phyloP scores from a whole-genome alignment of 2,329 filamentous ascomycete species.

The Aspergillus sp. region DNA sequence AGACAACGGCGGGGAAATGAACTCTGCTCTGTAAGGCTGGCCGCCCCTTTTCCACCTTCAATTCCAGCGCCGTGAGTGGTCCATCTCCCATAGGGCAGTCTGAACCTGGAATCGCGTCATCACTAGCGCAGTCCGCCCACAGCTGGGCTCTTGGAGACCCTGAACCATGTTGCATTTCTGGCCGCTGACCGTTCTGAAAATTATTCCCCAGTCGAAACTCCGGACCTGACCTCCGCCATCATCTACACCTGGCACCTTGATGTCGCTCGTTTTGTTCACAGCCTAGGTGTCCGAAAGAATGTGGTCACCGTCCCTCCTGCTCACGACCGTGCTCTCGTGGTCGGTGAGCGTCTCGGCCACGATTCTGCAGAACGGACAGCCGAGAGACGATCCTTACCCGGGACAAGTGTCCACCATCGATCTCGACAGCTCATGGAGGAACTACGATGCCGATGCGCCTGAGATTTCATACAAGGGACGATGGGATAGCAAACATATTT shows the following conservation, averaged over 20 bases:
- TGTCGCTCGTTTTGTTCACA: conserved; percentile 4
- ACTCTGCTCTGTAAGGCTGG: not conserved
- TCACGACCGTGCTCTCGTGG: conserved; percentile 13
- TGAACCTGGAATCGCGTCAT: conserved; percentile 12
- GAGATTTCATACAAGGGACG: conserved; percentile 66
- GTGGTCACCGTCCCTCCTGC: conserved; percentile 8
- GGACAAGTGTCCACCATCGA: conserved; percentile 39
- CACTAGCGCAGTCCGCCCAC: conserved; percentile 7
- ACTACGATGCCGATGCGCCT: conserved; percentile 55
- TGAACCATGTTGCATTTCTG: not conserved
- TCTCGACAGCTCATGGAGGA: conserved; percentile 47
- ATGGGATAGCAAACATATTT: conserved; percentile 65
- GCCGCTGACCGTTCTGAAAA: not conserved
- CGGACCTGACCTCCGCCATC: not conserved
- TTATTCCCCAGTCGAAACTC: not conserved
- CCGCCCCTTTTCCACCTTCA: not conserved
- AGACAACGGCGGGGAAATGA: conserved; percentile 1
- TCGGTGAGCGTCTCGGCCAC: conserved; percentile 36
- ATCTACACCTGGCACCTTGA: not conserved
- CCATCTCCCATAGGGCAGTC: conserved; percentile 5
- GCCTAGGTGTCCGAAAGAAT: not conserved
- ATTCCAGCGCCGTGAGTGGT: not conserved
- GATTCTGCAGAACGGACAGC: conserved; percentile 51
- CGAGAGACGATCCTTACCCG: conserved; percentile 43
- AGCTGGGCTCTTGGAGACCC: not conserved